phyloP scores from a whole-genome alignment of 106 monocot genomes.

The Ottelia alismoides region DNA sequence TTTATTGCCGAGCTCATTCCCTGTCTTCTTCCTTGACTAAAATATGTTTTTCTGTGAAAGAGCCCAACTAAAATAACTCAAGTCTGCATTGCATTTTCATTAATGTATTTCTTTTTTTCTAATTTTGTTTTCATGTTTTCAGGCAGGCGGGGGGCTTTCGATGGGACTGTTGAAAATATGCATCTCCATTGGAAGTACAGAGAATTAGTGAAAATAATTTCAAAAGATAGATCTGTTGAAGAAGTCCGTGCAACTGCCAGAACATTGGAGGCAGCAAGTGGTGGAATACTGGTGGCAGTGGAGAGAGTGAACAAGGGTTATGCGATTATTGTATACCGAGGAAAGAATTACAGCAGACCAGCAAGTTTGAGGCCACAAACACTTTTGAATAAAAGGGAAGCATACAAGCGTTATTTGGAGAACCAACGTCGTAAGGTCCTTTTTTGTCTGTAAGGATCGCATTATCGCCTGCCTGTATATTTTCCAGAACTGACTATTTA shows the following conservation, averaged over 20 bases:
- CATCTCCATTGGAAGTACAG: conserved; percentile 99
- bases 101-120: background rate
- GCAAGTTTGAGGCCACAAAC: conserved; percentile 55
- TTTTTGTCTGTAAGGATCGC: background rate
- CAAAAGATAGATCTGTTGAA: conserved; percentile 41
- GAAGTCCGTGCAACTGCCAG: conserved; percentile 48
- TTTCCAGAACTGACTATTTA: background rate
- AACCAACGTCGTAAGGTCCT: conserved; percentile 70
- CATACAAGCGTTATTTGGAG: conserved; percentile 62
- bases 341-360: conserved; percentile 85
- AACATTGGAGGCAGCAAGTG: conserved; percentile 79
- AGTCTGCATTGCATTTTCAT: background rate
- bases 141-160: conserved; percentile 97
- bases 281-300: conserved; percentile 83
- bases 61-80: too few species aligned
- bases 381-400: conserved; percentile 73
- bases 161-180: conserved; percentile 99
- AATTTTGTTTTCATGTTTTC: background rate
- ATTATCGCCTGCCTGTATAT: background rate
- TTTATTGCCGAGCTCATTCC: background rate
- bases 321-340: conserved; percentile 91
- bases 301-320: conserved; percentile 90
- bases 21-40: conserved; percentile 4
- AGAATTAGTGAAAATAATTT: conserved; percentile 93
- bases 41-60: too few species aligned